phyloP scores from a whole-genome alignment of 352 stramenopile genomes.

The Globisporangium spinosum region DNA sequence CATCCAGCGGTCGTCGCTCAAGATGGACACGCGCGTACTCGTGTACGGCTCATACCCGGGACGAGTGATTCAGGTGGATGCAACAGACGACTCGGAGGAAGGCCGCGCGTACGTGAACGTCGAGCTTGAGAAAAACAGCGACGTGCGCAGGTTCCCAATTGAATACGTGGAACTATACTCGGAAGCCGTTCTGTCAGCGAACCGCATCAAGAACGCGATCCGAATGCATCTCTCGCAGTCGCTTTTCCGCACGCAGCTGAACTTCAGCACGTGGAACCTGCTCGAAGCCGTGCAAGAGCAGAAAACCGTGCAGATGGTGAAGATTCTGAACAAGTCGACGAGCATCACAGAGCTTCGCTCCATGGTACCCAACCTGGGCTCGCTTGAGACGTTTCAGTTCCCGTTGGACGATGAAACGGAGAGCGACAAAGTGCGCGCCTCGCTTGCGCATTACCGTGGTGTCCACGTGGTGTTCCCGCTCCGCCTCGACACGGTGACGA shows the following conservation, averaged over 20 bases:
- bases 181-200: conserved; percentile 68
- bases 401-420: conserved; percentile 44
- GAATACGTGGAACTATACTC: conserved; percentile 79
- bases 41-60: conserved; percentile 70
- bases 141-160: conserved; percentile 47
- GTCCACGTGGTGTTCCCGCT: conserved; percentile 71
- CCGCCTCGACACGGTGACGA: conserved; percentile 73
- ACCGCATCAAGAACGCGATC: conserved; percentile 80
- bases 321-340: conserved; percentile 82
- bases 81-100: conserved; percentile 52
- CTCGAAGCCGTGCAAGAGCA: conserved; percentile 81
- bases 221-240: conserved; percentile 62
- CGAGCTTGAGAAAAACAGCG: conserved; percentile 35
- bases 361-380: conserved; percentile 71
- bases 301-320: conserved; percentile 78
- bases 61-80: conserved; percentile 58
- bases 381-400: conserved; percentile 59
- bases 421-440: conserved; percentile 55
- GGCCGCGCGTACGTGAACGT: conserved; percentile 59
- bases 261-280: conserved; percentile 86
- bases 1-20: conserved; percentile 63
- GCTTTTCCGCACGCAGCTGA: conserved; percentile 79
- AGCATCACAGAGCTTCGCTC: conserved; percentile 79
- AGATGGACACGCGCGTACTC: conserved; percentile 66
- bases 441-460: conserved; percentile 66